Percentiles rank a stretch among this genome's conserved stretches.
Evolutionary conservation across 345 rosid genomes (phyloP).

Genomic region (Salix koriyanagi): DNA sequence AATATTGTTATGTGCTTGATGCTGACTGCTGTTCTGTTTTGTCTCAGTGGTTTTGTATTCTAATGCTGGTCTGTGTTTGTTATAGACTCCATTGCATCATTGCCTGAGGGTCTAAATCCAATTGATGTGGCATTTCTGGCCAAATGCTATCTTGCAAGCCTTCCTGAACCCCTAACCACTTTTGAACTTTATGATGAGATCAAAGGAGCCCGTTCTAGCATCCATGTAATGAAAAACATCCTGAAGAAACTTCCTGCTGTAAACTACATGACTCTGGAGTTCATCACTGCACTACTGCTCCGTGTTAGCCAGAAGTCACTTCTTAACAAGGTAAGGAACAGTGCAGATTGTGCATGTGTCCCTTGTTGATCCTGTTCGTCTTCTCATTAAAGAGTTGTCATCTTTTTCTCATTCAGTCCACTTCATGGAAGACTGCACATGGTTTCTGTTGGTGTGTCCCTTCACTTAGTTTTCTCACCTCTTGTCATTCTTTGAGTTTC

Average conservation of each 20-base stretch:
- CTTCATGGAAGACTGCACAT: no score
- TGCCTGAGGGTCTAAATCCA: constrained; percentile 75
- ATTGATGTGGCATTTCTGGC: constrained; percentile 65
- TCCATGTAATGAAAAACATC: constrained; percentile 54
- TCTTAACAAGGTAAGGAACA: constrained; percentile 63
- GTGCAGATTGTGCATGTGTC: not conserved
- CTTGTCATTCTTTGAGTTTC: no score
- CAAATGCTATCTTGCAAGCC: constrained; percentile 89
- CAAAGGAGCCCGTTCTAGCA: constrained; percentile 70
- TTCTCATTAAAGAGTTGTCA: not conserved
- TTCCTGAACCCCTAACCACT: constrained; percentile 81
- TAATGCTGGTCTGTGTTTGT: constrained; percentile 3
- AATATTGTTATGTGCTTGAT: not conserved
- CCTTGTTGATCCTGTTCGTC: no score
- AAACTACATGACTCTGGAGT: constrained; percentile 86
- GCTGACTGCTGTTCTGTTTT: constrained; percentile 3
- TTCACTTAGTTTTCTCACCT: no score
- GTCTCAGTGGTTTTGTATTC: constrained; percentile 2
- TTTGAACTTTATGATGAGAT: constrained; percentile 74
- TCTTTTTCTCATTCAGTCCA: not conserved
- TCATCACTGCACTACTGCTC: constrained; percentile 69
- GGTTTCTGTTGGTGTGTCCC: no score
- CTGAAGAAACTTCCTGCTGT: constrained; percentile 79
- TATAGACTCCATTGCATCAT: constrained; percentile 60
- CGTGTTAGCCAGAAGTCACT: constrained; percentile 77